These are phyloP conservation scores for Blastobotrys malaysiensis DNA, from an alignment of 1,139 yeast genomes.

Conservation along the genomic window DNA sequence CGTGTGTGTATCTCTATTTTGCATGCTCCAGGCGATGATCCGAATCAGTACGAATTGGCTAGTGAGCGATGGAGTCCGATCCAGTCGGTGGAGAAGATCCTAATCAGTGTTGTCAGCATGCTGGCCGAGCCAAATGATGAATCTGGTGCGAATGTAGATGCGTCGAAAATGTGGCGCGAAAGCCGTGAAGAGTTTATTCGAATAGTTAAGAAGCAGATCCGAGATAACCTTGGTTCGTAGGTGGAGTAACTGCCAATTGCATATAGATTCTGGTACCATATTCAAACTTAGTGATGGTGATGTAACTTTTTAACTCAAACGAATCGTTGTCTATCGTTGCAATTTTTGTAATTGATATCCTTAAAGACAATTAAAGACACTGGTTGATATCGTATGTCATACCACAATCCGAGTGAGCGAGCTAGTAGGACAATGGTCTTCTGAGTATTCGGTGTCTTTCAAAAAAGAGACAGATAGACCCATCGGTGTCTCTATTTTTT, in stretches of 20 bases:
- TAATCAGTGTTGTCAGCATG: constrained; percentile 91
- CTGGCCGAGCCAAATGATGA: constrained; percentile 95
- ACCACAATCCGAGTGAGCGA: not conserved
- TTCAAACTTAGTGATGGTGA: not conserved
- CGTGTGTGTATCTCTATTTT: constrained; percentile 92
- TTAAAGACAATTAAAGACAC: no score
- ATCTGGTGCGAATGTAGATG: constrained; percentile 95
- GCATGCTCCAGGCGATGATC: constrained; percentile 97
- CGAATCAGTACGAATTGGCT: constrained; percentile 89
- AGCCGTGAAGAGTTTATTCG: constrained; percentile 60
- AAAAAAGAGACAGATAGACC: not conserved
- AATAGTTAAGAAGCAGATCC: constrained; percentile 60
- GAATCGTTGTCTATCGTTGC: no score
- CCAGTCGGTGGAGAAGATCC: constrained; percentile 91
- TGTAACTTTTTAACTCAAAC: no score
- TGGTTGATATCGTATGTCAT: no score
- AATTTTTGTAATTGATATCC: no score
- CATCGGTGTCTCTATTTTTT: not conserved
- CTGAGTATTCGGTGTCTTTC: not conserved
- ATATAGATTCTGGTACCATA: not conserved
- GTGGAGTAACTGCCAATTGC: constrained; percentile 3
- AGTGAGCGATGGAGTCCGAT: constrained; percentile 98
- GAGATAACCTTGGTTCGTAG: constrained; percentile 59
- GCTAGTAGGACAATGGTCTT: not conserved
- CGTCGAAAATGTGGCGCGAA: constrained; percentile 87